A percentile compares a stretch with the other conserved stretches of the same genome.
Evolutionary conservation across 2,329 filamentous ascomycete genomes (phyloP).

Genomic region (Ceratocystis diversiconidia): DNA sequence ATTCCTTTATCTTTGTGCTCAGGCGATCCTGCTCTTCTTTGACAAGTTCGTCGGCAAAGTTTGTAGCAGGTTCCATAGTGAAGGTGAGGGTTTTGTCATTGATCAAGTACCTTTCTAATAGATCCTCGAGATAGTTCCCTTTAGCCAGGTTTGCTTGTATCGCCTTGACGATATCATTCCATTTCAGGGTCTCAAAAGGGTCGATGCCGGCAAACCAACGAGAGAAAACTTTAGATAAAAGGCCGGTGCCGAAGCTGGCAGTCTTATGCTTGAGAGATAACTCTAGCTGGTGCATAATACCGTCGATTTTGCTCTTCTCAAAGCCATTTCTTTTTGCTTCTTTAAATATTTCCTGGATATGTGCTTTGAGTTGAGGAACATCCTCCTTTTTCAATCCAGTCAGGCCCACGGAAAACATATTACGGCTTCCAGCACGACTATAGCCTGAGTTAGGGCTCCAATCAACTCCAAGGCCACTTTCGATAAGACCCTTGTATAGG

Average conservation of each 20-base stretch:
- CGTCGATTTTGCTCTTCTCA: slow-evolving; percentile 79
- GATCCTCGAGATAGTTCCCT: slow-evolving; percentile 65
- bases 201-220: slow-evolving; percentile 94
- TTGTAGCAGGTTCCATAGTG: slow-evolving; percentile 77
- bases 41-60: slow-evolving; percentile 58
- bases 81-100: slow-evolving; percentile 81
- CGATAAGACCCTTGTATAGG: slow-evolving; percentile 75
- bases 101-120: slow-evolving; percentile 80
- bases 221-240: slow-evolving; percentile 77
- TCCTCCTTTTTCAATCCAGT: slow-evolving; percentile 78
- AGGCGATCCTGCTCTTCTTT: slow-evolving; percentile 65
- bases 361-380: slow-evolving; percentile 60
- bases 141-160: slow-evolving; percentile 67
- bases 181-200: slow-evolving; percentile 78
- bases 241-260: slow-evolving; percentile 79
- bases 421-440: slow-evolving; percentile 60
- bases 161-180: slow-evolving; percentile 73
- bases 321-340: slow-evolving; percentile 65
- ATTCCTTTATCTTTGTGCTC: slow-evolving; percentile 57
- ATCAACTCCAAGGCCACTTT: slow-evolving; percentile 78
- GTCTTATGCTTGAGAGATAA: slow-evolving; percentile 93
- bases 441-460: slow-evolving; percentile 93
- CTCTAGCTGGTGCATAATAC: slow-evolving; percentile 85
- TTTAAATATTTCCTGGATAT: slow-evolving; percentile 56
- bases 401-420: slow-evolving; percentile 79